Evolutionary conservation across 2,329 filamentous ascomycete genomes (phyloP).

Genomic region (Camillea tinctor): DNA sequence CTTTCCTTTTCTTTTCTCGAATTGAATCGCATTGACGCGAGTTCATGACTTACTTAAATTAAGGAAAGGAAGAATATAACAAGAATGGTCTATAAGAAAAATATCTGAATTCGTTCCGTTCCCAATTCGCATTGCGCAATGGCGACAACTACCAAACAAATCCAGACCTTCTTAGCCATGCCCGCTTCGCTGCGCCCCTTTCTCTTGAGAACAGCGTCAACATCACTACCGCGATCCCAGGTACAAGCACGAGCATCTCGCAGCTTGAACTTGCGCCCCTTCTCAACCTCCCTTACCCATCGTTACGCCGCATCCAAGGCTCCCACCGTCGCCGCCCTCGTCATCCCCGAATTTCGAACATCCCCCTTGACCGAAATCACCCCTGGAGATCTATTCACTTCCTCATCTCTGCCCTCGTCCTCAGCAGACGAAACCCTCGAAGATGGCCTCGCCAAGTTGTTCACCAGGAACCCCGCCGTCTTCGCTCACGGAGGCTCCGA

Average conservation of each 20-base stretch:
- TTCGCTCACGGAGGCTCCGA: conserved; percentile 28
- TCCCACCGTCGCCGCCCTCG: conserved; percentile 28
- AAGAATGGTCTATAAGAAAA: too few relatives aligned
- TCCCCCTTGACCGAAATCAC: conserved; percentile 27
- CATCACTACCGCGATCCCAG: too few relatives aligned
- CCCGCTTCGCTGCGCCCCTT: conserved; percentile 26
- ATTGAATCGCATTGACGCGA: not conserved
- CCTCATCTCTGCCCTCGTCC: conserved; percentile 21
- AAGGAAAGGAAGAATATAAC: too few relatives aligned
- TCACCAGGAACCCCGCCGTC: conserved; percentile 25
- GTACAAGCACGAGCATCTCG: conserved; percentile 11
- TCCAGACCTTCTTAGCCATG: conserved; percentile 27
- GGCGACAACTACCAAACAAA: conserved; percentile 15
- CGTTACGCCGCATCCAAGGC: conserved; percentile 11
- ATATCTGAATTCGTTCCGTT: not conserved
- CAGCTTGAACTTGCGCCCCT: not conserved
- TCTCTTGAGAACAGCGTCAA: conserved; percentile 17
- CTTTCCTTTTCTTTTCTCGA: not conserved
- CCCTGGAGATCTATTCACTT: conserved; percentile 31
- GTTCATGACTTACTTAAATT: too few relatives aligned
- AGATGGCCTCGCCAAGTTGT: conserved; percentile 24
- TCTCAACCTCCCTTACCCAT: conserved; percentile 9
- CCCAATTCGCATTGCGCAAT: conserved; percentile 7
- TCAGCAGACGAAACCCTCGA: conserved; percentile 21
- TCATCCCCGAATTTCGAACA: conserved; percentile 27